These are phyloP conservation scores for Orbilia brochopaga DNA, from an alignment of 2,329 filamentous ascomycete species.

Conservation along the genomic window DNA sequence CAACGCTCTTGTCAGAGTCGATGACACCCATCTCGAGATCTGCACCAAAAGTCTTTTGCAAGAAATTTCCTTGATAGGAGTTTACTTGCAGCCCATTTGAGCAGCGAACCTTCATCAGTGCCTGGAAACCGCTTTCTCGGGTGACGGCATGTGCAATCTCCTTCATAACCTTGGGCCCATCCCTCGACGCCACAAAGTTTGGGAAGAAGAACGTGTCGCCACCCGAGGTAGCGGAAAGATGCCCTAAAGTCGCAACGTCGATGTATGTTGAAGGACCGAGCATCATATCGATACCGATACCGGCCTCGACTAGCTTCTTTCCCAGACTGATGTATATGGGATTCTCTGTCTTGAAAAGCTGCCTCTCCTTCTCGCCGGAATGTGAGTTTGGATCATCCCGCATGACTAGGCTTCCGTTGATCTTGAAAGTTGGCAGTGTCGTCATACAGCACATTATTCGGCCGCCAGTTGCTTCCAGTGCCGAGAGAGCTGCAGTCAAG, in stretches of 20 bases:
- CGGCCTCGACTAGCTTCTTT: conserved; percentile 83
- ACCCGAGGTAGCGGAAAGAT: conserved; percentile 85
- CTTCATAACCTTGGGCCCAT: conserved; percentile 79
- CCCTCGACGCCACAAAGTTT: conserved; percentile 87
- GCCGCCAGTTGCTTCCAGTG: conserved; percentile 83
- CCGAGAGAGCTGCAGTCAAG: conserved; percentile 81
- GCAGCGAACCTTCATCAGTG: conserved; percentile 96
- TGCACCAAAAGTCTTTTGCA: conserved; percentile 83
- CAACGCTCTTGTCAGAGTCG: conserved; percentile 91
- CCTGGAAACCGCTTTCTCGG: conserved; percentile 91
- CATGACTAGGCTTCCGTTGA: conserved; percentile 81
- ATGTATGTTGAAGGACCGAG: conserved; percentile 75
- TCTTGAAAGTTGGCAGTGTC: conserved; percentile 81
- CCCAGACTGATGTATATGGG: conserved; percentile 84
- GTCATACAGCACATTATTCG: conserved; percentile 89
- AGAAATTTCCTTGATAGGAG: conserved; percentile 94
- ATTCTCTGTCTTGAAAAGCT: conserved; percentile 88
- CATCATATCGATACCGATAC: conserved; percentile 92
- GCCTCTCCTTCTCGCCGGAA: conserved; percentile 87
- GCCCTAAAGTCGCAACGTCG: conserved; percentile 63
- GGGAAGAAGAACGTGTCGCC: conserved; percentile 97
- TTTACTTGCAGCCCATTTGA: conserved; percentile 94
- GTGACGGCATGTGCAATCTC: conserved; percentile 87
- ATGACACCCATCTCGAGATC: conserved; percentile 92
- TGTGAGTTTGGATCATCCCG: conserved; percentile 87